Conservation (phyloP, 2,329 filamentous ascomycete genomes). For the Dothideomycetes sp. region DNA sequence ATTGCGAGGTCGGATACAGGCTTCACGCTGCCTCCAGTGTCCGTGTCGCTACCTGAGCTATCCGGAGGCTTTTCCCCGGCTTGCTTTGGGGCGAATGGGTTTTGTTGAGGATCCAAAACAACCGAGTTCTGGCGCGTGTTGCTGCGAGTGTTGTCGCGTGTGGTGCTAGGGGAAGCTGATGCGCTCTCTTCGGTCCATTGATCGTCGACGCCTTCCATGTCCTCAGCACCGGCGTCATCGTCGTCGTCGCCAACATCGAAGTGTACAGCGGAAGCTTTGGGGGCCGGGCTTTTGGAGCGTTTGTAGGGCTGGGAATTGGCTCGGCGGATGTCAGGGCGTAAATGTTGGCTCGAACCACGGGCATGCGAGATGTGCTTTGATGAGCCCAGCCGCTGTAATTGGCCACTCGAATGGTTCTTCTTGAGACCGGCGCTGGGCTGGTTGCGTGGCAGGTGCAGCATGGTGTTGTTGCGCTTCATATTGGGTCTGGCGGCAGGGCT, state of each 20-base stretch:
- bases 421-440: conserved; percentile 26
- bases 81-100: conserved; percentile 12
- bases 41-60: conserved; percentile 4
- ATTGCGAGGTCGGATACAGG: neutral
- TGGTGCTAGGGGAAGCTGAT: conserved; percentile 17
- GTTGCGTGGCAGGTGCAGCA: conserved; percentile 29
- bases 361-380: conserved; percentile 26
- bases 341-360: conserved; percentile 5
- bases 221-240: conserved; percentile 19
- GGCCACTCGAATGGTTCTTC: conserved; percentile 31
- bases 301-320: conserved; percentile 19
- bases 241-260: conserved; percentile 29
- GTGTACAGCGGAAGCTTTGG: conserved; percentile 31
- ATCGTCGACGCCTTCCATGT: conserved; percentile 18
- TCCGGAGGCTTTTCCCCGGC: conserved; percentile 6
- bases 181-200: conserved; percentile 19
- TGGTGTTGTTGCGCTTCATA: conserved; percentile 35
- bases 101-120: conserved; percentile 14
- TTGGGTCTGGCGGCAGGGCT: conserved; percentile 22
- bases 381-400: conserved; percentile 29
- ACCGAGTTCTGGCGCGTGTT: conserved; percentile 18
- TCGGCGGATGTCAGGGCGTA: conserved; percentile 17
- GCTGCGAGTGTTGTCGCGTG: conserved; percentile 16
- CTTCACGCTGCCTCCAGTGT: neutral
- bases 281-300: conserved; percentile 20